Base-by-base conservation (phyloP, 441 rosid species). In the Raphanus hybrid region DNA sequence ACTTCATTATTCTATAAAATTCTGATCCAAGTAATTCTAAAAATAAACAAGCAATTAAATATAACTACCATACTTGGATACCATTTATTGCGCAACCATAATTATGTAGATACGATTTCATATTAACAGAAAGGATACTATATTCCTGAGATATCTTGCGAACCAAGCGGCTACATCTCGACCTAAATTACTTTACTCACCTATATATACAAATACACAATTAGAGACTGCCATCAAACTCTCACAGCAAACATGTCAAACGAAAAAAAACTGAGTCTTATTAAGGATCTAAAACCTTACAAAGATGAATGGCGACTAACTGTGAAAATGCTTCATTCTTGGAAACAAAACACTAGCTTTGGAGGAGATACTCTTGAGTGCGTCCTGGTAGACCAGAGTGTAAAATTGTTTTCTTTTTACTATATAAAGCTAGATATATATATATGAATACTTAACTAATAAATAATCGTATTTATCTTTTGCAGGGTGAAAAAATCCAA, bases 321-420 rank as follows among this genome's bases (percentile, higher is more conserved):
- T 50, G 6, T 45, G 14, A 45, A 45, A 45, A 4, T 45, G 54
- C 1, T 45, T 45, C 54, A 45, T 45, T 4, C 54, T 4, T 45
- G 54, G 54, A 45, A 45, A 45, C 54, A 45, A 45, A 12, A 2
- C 54, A 45, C 15, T 2, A 45, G 15, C 5, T 45, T 45, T 45
- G 54, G 54, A 45, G 54, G 54, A 45, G 55, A 50, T n/a, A 48
- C 16, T n/a, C 55, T 48, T n/a, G 55, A 48, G 55, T 48, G 55
- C 15, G 55, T 48, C 55, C 55, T 48, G 55, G 55, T n/a, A 48
- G 55, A 48, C 8, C 3, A n/a, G 14, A 48, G 3, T 48, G 16
- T 48, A 48, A 48, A 16, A 48, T 39, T 8, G 12, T 3, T 39
- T 39, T 39, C 12, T 2, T 37, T 37, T 37, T 10, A 37, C 41